phyloP scores from a whole-genome alignment of 306 rosid species.

The Hippophae gyantsensis region DNA sequence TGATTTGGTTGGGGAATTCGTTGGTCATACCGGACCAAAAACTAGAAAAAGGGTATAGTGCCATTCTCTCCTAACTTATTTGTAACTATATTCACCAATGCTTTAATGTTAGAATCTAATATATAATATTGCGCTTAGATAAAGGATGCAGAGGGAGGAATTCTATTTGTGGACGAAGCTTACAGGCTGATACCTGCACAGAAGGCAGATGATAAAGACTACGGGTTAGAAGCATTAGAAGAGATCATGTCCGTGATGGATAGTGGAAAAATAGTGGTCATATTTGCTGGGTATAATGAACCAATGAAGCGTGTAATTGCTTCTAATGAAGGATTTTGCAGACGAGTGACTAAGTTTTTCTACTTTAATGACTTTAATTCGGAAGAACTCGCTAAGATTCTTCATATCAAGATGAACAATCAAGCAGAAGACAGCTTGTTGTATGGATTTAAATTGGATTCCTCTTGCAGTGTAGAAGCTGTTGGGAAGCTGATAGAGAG shows the following conservation, averaged over 20 bases:
- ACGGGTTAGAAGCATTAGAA: slow-evolving; percentile 92
- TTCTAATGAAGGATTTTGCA: slow-evolving; percentile 87
- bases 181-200: slow-evolving; percentile 91
- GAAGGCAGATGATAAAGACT: slow-evolving; percentile 88
- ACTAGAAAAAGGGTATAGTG: slow-evolving; percentile 69
- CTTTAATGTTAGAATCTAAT: slow-evolving; percentile 2
- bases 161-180: slow-evolving; percentile 92
- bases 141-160: slow-evolving; percentile 91
- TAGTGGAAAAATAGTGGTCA: slow-evolving; percentile 78
- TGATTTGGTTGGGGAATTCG: slow-evolving; percentile 93
- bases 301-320: slow-evolving; percentile 89
- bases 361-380: slow-evolving; percentile 69
- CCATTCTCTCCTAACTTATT: slow-evolving; percentile 3
- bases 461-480: slow-evolving; percentile 53
- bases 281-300: slow-evolving; percentile 88
- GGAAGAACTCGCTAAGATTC: slow-evolving; percentile 66
- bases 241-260: slow-evolving; percentile 99
- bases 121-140: slow-evolving; percentile 35
- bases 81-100: not conserved
- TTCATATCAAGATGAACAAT: slow-evolving; percentile 73
- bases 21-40: slow-evolving; percentile 97
- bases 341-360: slow-evolving; percentile 95
- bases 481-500: slow-evolving; percentile 49
- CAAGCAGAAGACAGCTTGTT: slow-evolving; percentile 56
- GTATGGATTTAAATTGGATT: slow-evolving; percentile 73